Percentiles rank a stretch among this genome's conserved stretches.
phyloP scores from a whole-genome alignment of 1,284 basidiomycete species.

The Erythrobasidium hasegawianum region DNA sequence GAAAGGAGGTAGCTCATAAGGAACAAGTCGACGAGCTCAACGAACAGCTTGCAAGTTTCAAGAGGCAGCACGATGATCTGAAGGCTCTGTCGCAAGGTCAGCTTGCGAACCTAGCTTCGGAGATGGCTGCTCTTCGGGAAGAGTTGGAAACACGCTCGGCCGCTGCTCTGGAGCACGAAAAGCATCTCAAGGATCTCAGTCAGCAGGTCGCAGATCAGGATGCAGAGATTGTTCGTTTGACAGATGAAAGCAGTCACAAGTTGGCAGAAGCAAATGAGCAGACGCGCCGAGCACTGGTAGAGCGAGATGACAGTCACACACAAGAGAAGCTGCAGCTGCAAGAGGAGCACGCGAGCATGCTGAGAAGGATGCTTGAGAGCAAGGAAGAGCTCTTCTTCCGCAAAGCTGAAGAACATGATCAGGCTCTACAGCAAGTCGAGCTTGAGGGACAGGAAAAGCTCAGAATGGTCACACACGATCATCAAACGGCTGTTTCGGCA shows the following conservation, averaged over 20 bases:
- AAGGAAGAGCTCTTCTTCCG: constrained; percentile 34
- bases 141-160: constrained; percentile 55
- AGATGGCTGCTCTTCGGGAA: constrained; percentile 67
- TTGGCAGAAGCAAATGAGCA: constrained; percentile 49
- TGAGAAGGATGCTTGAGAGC: constrained; percentile 62
- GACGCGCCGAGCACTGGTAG: constrained; percentile 53
- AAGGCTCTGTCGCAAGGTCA: constrained; percentile 70
- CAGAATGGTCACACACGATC: constrained; percentile 49
- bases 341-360: constrained; percentile 57
- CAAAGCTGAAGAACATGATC: constrained; percentile 53
- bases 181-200: constrained; percentile 37
- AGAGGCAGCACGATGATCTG: constrained; percentile 72
- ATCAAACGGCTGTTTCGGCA: constrained; percentile 7
- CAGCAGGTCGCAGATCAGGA: constrained; percentile 22
- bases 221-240: not conserved
- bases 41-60: constrained; percentile 62
- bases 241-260: constrained; percentile 47
- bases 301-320: constrained; percentile 58
- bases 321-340: constrained; percentile 56
- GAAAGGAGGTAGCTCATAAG: constrained; percentile 80
- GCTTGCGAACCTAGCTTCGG: constrained; percentile 78
- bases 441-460: constrained; percentile 63
- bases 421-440: constrained; percentile 66
- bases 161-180: constrained; percentile 37
- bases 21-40: constrained; percentile 69